Percentiles rank a stretch among this genome's conserved stretches.
Conservation (phyloP, 805 yeast genomes). For the Kluyveromyces lactis region DNA sequence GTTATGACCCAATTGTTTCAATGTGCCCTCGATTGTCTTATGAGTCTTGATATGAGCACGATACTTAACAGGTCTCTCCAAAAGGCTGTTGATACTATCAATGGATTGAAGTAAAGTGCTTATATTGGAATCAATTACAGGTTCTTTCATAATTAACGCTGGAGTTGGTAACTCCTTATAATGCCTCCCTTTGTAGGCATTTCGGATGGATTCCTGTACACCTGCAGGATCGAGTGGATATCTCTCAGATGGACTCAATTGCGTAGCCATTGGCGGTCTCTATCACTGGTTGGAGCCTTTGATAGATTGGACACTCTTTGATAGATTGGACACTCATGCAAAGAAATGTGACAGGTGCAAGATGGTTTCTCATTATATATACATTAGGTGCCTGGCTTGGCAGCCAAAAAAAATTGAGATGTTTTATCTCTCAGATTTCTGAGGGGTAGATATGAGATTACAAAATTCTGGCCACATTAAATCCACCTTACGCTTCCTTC, state of each 20-base stretch:
- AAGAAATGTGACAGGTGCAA: no score
- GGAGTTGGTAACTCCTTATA: slow-evolving; percentile 40
- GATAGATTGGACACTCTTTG: no score
- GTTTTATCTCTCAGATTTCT: no score
- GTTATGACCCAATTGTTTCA: slow-evolving; percentile 44
- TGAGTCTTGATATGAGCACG: slow-evolving; percentile 75
- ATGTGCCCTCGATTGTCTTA: slow-evolving; percentile 54
- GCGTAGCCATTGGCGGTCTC: background rate
- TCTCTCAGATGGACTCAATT: background rate
- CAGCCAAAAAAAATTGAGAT: no score
- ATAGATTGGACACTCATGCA: no score
- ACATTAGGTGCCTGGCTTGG: no score
- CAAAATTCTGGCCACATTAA: no score
- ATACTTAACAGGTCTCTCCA: slow-evolving; percentile 30
- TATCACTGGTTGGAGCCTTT: no score
- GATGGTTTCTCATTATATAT: no score
- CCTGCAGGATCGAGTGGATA: background rate
- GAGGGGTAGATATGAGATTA: no score
- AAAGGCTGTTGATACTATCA: slow-evolving; percentile 25
- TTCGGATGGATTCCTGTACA: background rate
- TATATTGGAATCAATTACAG: slow-evolving; percentile 35
- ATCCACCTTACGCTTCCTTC: no score
- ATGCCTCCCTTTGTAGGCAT: slow-evolving; percentile 25
- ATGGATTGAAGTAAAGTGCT: slow-evolving; percentile 42
- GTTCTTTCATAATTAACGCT: slow-evolving; percentile 34